Base-by-base conservation (phyloP, 2,329 filamentous ascomycete species). In the Penicillium thymicola region DNA sequence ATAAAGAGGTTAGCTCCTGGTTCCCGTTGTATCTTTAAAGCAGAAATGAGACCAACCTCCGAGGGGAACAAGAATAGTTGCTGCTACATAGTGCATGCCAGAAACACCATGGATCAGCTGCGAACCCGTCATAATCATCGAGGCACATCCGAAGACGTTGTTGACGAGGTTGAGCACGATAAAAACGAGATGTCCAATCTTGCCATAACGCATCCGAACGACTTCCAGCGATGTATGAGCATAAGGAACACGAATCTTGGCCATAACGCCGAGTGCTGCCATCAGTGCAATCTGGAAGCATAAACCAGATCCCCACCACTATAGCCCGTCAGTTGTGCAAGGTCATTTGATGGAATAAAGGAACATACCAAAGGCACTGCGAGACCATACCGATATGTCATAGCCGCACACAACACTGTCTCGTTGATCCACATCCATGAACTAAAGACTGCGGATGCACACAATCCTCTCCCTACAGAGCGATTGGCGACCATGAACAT, bases 141-240 rank as follows among this genome's bases (percentile, higher is more conserved):
- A 74, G 0, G 74, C 74, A 43, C 76, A 78, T 0, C 76, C 77
- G 42, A 79, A 76, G 14, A 79, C 69, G 38, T 79, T 79, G 54
- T 77, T 77, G 4, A 72, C 66, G 6, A 78, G 56, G 30, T 78
- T 77, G 25, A 79, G 60, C 3, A 76, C 59, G 13, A 77, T 76
- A 41, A 77, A 78, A 0, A 77, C 67, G 10, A 73, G 56, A 59
- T 79, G 75, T 0, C 69, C 74, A 13, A 74, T 64, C 25, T 69
- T 75, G 5, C 78, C 78, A 60, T 82, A 81, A 55, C 79, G 69
- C 68, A 76, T 76, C 4, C 72, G 72, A 38, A 81, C 76, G 43
- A 82, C 80, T 59, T 81, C 79, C 2, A 81, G 70, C 3, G 76
- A 79, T 0, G 79, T 81, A 54, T 81, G 79, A 0, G 79, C 79